Percentiles rank a stretch among this genome's conserved stretches.
These are phyloP conservation scores for Teunomyces cretensis DNA, from an alignment of 805 yeast species.

Conservation along the genomic window DNA sequence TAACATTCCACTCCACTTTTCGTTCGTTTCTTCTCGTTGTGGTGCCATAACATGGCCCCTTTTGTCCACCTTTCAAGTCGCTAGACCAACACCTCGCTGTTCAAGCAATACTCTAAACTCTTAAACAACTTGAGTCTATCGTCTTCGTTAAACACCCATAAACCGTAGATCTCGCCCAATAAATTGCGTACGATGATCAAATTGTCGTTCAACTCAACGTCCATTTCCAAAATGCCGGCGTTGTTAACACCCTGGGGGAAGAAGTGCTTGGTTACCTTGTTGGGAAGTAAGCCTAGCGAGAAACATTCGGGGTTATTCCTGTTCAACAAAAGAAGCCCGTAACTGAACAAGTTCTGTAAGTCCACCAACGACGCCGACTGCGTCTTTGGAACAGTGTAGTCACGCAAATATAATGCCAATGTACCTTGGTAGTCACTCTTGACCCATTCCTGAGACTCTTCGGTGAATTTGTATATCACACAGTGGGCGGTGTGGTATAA, in stretches of 20 bases:
- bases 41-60: no score
- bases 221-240: constrained; percentile 46
- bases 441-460: constrained; percentile 61
- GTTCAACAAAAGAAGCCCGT: constrained; percentile 70
- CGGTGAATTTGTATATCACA: constrained; percentile 64
- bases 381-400: constrained; percentile 22
- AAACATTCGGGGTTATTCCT: constrained; percentile 69
- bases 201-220: constrained; percentile 67
- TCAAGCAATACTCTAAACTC: constrained; percentile 39
- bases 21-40: background rate
- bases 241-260: constrained; percentile 36
- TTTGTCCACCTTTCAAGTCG: no score
- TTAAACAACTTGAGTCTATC: constrained; percentile 63
- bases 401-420: constrained; percentile 61
- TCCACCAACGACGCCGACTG: constrained; percentile 23
- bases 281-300: constrained; percentile 65
- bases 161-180: constrained; percentile 69
- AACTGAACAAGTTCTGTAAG: constrained; percentile 50
- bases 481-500: constrained; percentile 70
- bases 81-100: constrained; percentile 22
- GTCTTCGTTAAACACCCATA: constrained; percentile 72
- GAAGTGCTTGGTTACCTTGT: constrained; percentile 45
- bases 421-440: constrained; percentile 72
- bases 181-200: constrained; percentile 68
- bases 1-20: background rate